Conservation (phyloP, 73 alveolate species). For the Symbiodinium natans region DNA sequence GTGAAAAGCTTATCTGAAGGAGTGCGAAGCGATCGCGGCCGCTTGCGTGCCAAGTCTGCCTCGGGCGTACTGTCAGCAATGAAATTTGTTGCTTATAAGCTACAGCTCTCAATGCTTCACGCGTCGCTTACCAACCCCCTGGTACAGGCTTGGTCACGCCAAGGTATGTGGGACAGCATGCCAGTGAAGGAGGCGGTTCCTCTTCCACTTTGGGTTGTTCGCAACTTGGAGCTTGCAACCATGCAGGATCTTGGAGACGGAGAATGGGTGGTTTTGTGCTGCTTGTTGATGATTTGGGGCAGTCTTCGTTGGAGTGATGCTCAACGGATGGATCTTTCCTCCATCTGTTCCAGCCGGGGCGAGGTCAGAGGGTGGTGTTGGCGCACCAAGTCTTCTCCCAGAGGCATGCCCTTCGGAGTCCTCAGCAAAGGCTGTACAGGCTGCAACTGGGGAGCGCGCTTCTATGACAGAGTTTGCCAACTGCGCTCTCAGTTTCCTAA, state of each 20-base stretch:
- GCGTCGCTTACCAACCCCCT: neutral
- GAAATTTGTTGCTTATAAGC: constrained; percentile 14
- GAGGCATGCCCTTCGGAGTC: constrained; percentile 16
- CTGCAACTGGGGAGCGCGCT: neutral
- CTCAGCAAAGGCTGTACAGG: neutral
- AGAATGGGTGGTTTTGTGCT: neutral
- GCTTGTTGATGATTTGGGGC: neutral
- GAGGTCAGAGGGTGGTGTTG: constrained; percentile 9
- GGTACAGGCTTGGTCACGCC: neutral
- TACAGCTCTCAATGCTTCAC: neutral
- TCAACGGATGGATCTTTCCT: neutral
- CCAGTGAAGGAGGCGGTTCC: neutral
- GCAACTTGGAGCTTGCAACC: neutral
- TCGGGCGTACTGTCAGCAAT: neutral
- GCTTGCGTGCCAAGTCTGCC: neutral
- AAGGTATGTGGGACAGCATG: neutral
- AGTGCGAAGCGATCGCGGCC: neutral
- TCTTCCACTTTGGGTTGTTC: neutral
- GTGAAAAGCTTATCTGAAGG: neutral
- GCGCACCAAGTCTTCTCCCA: neutral
- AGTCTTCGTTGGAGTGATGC: constrained; percentile 45
- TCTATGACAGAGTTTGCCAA: neutral
- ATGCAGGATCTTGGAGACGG: neutral
- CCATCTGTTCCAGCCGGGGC: neutral
- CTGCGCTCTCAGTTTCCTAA: neutral